phyloP scores from a whole-genome alignment of 176 grass and related monocot genomes.

The Hordeum marinum region DNA sequence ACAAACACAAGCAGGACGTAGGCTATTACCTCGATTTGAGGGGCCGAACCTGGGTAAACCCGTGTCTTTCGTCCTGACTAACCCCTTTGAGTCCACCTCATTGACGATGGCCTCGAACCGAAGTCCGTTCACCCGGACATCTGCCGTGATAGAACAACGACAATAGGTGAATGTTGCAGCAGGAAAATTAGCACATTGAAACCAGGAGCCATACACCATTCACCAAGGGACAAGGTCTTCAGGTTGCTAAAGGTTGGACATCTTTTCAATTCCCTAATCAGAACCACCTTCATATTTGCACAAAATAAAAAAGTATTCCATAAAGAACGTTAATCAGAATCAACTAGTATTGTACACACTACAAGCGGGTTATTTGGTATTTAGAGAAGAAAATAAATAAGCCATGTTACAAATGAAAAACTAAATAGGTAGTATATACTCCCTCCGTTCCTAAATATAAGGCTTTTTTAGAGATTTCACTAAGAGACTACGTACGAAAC shows the following conservation, averaged over 20 bases:
- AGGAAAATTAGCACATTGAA: slow-evolving; percentile 14
- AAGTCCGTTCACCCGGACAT: too few relatives aligned
- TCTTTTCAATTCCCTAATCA: not conserved
- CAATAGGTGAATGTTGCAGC: slow-evolving; percentile 5
- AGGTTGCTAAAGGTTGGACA: not conserved
- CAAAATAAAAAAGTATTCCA: not conserved
- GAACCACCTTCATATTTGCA: slow-evolving; percentile 2
- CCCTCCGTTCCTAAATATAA: too few relatives aligned
- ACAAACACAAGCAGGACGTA: too few relatives aligned
- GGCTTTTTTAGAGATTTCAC: too few relatives aligned
- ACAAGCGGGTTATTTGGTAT: not conserved
- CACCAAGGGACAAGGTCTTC: not conserved
- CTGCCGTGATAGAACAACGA: too few relatives aligned
- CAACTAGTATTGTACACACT: not conserved
- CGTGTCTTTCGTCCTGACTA: too few relatives aligned
- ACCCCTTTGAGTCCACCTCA: too few relatives aligned
- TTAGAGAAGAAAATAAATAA: not conserved
- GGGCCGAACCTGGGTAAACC: too few relatives aligned
- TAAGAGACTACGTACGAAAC: too few relatives aligned
- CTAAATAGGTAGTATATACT: too few relatives aligned
- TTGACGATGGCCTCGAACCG: too few relatives aligned
- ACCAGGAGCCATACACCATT: not conserved
- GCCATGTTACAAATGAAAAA: not conserved
- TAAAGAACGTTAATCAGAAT: not conserved
- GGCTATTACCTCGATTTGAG: too few relatives aligned